These are phyloP conservation scores for Cnidoscolus chayamansa DNA, from an alignment of 441 rosid species.

Conservation along the genomic window DNA sequence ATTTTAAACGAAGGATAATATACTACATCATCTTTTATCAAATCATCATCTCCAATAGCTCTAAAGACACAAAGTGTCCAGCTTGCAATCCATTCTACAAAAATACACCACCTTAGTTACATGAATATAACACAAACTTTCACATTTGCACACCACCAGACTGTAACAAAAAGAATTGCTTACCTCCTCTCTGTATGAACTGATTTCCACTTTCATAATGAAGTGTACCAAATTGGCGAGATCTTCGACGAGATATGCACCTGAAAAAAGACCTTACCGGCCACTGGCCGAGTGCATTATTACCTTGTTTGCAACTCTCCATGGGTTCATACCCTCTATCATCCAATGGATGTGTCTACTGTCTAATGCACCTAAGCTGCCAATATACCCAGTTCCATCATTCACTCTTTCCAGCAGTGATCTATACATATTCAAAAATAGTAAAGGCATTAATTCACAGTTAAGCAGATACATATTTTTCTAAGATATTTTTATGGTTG, in stretches of 20 bases:
- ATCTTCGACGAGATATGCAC: neutral
- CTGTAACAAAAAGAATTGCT: neutral
- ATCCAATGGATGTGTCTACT: neutral
- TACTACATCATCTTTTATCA: neutral
- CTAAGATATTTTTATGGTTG: neutral
- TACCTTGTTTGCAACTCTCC: neutral
- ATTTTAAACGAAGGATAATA: too few relatives aligned
- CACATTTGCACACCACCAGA: neutral
- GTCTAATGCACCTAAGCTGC: neutral
- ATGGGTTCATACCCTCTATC: neutral
- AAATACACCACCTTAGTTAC: neutral
- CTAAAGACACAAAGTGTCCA: neutral
- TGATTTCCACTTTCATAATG: neutral
- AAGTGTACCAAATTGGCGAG: neutral
- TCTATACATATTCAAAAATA: neutral
- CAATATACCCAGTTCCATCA: neutral
- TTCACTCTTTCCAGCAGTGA: neutral
- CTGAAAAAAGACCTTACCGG: neutral
- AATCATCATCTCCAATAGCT: neutral
- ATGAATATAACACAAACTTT: neutral
- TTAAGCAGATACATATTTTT: neutral
- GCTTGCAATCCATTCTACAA: neutral
- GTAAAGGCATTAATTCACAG: neutral
- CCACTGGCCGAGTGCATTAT: neutral
- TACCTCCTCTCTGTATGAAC: neutral